Evolutionary conservation across 805 yeast species (phyloP), one percentile per base, ranked within the genome.

Genomic region (Lipomyces japonicus): DNA sequence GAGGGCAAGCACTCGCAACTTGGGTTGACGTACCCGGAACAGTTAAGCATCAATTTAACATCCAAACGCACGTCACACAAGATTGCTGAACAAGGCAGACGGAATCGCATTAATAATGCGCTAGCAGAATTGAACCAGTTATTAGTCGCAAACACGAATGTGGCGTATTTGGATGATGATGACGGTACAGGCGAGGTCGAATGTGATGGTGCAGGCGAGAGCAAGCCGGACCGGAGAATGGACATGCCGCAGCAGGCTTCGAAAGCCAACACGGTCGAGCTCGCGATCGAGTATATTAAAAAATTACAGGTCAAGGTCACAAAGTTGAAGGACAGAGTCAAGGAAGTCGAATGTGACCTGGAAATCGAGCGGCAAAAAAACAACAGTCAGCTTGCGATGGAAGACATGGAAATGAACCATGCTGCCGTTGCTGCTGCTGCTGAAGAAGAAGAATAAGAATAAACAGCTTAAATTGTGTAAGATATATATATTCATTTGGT

Each of bases 261-360:
- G 24, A 91, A 91, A 63, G 97, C 97, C 1, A 89, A 95, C 2
- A 91, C 97, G 0, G 96, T 93, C 2, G 98, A 91, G 66, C 72
- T 88, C 62, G 96, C 96, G 0, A 80, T 85, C 23, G 70, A 70
- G 21, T 86, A 85, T 63, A 89, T 91, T 49, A 68, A 70, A 42
- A 66, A 69, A 30, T 66, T 83, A 46, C 68, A 70, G 25, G 55
- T 56, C 5, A 73, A 75, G 53, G 62, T 75, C 26, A 65, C 60
- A 21, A 50, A 41, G 22, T 41, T 58, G 21, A 63, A 60, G 44
- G 28, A 9, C 7, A 41, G 45, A 38, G 23, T 52, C 22, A 52
- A 41, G 23, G 36, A 32, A 16, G 19, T 42, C 34, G 30, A 47
- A 43, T 16, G 18, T 19, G 42, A 35, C 19, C 37, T 51, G 22